Conservation (phyloP, 1,284 basidiomycete genomes). For the Thecaphora frezii region DNA sequence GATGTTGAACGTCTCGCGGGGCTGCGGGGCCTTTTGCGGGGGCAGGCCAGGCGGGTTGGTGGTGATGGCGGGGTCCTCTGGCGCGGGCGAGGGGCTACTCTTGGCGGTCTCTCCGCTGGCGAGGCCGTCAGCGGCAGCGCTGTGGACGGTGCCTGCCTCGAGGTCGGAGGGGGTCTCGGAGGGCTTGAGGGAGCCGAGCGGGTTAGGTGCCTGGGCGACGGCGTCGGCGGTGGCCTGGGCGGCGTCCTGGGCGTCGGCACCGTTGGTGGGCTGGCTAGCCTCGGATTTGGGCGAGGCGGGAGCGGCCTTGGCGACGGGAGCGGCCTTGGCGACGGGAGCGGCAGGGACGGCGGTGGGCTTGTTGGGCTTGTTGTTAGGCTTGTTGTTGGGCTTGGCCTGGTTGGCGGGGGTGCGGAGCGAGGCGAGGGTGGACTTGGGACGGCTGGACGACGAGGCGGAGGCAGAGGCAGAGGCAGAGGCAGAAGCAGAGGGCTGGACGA, state of each 20-base stretch:
- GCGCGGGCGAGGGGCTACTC: slow-evolving; percentile 17
- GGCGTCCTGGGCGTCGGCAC: background rate
- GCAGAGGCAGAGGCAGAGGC: slow-evolving; percentile 6
- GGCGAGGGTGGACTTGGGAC: slow-evolving; percentile 44
- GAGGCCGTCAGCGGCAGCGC: slow-evolving; percentile 32
- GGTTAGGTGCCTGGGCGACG: slow-evolving; percentile 19
- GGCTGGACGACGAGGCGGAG: slow-evolving; percentile 3
- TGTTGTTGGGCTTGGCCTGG: slow-evolving; percentile 4
- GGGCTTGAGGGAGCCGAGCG: slow-evolving; percentile 36
- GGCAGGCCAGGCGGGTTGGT: slow-evolving; percentile 45
- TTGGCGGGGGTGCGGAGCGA: slow-evolving; percentile 17
- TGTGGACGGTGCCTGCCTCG: slow-evolving; percentile 40
- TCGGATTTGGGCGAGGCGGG: slow-evolving; percentile 18
- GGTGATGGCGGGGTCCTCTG: slow-evolving; percentile 24
- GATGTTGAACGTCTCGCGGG: slow-evolving; percentile 45
- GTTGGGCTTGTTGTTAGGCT: slow-evolving; percentile 9
- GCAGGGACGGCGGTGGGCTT: background rate
- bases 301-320: slow-evolving; percentile 15
- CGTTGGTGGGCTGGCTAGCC: slow-evolving; percentile 8
- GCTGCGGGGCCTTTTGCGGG: slow-evolving; percentile 27
- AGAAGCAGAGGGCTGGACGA: slow-evolving; percentile 14
- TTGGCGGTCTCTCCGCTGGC: slow-evolving; percentile 26
- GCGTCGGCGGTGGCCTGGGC: slow-evolving; percentile 22
- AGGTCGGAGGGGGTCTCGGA: slow-evolving; percentile 34
- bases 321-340: slow-evolving; percentile 14